Evolutionary conservation across 768 basidiomycete genomes (phyloP), one percentile per base, ranked within the genome.

Genomic region (Auriculariales sp.): DNA sequence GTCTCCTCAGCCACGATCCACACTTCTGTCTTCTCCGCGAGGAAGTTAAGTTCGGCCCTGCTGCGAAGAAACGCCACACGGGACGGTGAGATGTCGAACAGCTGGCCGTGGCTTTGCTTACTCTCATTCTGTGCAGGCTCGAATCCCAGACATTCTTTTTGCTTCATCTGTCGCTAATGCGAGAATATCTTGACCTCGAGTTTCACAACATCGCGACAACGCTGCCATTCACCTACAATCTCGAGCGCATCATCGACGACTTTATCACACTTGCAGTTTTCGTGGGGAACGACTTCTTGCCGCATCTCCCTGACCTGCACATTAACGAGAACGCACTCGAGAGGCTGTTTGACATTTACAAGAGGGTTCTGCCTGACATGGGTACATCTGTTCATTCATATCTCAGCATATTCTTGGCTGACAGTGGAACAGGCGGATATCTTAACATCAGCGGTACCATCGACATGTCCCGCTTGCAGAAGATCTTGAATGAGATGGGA

Each of bases 281-380:
- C 58, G 83, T 98, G 47, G 95, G 95, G 28, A 99, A 98, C 61
- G 94, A 97, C 67, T 98, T 98, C 66, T 65, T 98, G 54, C 95
- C 94, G 6, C 88, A 98, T 67, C 65, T 99, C 51, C 95, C 95
- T 3, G 92, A 95, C 63, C 65, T 99, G 25, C 95, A 98, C 62
- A 98, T 99, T 62, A 91, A 98, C 59, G 90, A 95, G 66, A 95
- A 97, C 61, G 95, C 90, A 14, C 62, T 99, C 55, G 92, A 98
- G 67, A 76, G 73, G 56, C 68, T 99, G 51, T 98, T 95, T 63
- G 88, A 90, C 9, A 87, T 97, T 50, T 99, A 99, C 67, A 97
- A 97, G 74, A 82, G 79, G 61, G 77, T 90, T 28, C 63, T 98
- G 22, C 92, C 93, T 19, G 76, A 79, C 44, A 65, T 82, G 58